Conservation (phyloP, 148 eudicot species). For the Rhododendron molle region DNA sequence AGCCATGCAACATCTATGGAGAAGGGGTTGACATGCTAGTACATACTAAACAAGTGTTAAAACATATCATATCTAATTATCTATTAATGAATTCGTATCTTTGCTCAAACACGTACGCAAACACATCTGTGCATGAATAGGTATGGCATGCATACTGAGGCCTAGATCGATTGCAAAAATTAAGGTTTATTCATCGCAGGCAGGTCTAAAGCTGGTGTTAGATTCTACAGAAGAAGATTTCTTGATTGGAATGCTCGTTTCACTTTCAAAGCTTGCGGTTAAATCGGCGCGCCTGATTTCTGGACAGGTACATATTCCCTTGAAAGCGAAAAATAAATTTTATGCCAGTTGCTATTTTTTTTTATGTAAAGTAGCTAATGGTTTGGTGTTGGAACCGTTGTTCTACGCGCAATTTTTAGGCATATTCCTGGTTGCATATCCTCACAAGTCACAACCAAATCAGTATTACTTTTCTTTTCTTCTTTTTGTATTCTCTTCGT, state of each 20-base stretch:
- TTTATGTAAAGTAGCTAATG: neutral
- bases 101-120: neutral
- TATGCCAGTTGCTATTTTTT: constrained; percentile 3
- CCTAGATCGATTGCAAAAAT: constrained; percentile 9
- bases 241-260: constrained; percentile 51
- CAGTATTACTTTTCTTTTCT: neutral
- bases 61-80: neutral
- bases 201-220: constrained; percentile 58
- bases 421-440: neutral
- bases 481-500: neutral
- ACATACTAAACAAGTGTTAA: neutral
- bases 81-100: too few species aligned
- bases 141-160: neutral
- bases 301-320: constrained; percentile 46
- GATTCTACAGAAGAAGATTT: constrained; percentile 55
- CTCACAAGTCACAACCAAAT: neutral
- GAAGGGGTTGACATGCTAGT: neutral
- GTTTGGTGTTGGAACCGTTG: neutral
- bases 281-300: constrained; percentile 43
- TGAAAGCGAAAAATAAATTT: neutral
- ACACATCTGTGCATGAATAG: neutral
- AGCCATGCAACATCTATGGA: neutral
- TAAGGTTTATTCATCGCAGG: constrained; percentile 40
- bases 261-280: constrained; percentile 72
- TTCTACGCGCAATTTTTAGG: neutral